Base-by-base conservation (phyloP, 805 yeast species). In the Kodamaea sagamina region DNA sequence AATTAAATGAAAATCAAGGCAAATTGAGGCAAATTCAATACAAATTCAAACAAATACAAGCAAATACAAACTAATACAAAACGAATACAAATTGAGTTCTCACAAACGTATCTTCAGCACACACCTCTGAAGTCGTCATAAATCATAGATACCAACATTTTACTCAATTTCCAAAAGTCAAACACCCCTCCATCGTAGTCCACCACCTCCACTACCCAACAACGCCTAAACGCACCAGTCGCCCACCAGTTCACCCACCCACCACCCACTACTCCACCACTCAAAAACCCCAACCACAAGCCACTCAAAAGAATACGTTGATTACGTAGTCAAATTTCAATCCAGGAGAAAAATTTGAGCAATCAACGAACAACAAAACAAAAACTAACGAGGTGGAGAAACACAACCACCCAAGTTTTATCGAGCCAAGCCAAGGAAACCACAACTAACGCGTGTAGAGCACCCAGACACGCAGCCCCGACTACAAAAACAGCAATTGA, bases 301-400 rank as follows among this genome's bases (percentile, higher is more conserved):
- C 29, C 29, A 9, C 11, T 26, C n/a, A n/a, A n/a, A n/a, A n/a
- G 11, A 6, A 6, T n/a, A 6, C 21, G 25, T 36, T 38, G 41
- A 38, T 38, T 38, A 38, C 41, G 41, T 38, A 38, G 25, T 21
- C 41, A 38, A 17, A 13, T 21, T 35, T 31, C 27, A 31, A 13
- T 24, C 36, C 32, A 25, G 41, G 38, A 36, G 41, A 42, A 42
- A 42, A 36, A 31, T 42, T 42, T 37, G 39, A 42, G 45, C 45
- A 42, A 42, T 42, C 45, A 42, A 42, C 41, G 41, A 38, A 42
- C 45, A 42, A 42, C 45, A 42, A 42, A 42, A 42, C 45, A 38
- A 38, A 38, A 28, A 38, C 34, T 29, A 29, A 29, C 34, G 34
- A 29, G 34, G 34, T 29, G 34, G 34, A 29, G 34, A 29, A 29